These are phyloP conservation scores for Penicillium expansum DNA, from an alignment of 2,329 filamentous ascomycete species.

Conservation along the genomic window DNA sequence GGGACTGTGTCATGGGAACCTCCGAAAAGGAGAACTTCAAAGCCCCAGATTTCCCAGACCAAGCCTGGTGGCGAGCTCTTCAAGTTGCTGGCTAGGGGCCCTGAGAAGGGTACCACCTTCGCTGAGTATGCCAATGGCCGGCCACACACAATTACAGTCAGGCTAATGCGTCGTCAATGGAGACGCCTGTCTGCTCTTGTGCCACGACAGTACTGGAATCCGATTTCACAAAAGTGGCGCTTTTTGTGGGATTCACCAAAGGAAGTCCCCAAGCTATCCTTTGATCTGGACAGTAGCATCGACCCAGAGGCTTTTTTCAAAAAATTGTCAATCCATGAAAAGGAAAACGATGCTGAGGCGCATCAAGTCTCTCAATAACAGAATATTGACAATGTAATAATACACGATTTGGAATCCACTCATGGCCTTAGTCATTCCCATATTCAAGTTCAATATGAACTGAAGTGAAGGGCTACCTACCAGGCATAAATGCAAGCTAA, in stretches of 20 bases:
- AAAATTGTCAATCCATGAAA: background rate
- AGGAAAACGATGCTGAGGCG: background rate
- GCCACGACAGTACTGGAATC: constrained; percentile 30
- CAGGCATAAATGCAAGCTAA: background rate
- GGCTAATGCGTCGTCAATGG: constrained; percentile 42
- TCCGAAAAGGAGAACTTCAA: constrained; percentile 26
- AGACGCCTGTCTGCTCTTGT: constrained; percentile 34
- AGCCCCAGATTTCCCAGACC: background rate
- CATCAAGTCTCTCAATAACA: background rate
- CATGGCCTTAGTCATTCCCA: background rate
- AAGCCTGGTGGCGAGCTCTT: constrained; percentile 15
- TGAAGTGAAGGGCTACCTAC: background rate
- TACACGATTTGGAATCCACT: background rate
- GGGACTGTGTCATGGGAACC: constrained; percentile 33
- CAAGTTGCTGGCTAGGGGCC: constrained; percentile 36
- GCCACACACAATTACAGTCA: constrained; percentile 40
- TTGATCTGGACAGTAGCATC: constrained; percentile 8
- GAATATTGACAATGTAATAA: background rate
- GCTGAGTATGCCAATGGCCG: constrained; percentile 33
- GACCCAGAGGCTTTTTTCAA: constrained; percentile 14
- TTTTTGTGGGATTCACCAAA: constrained; percentile 34
- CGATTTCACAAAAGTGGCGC: constrained; percentile 18
- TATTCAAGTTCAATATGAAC: background rate
- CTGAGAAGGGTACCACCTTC: constrained; percentile 38
- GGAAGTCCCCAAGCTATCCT: constrained; percentile 11